Conservation (phyloP, 805 yeast genomes). For the Candida ficus region DNA sequence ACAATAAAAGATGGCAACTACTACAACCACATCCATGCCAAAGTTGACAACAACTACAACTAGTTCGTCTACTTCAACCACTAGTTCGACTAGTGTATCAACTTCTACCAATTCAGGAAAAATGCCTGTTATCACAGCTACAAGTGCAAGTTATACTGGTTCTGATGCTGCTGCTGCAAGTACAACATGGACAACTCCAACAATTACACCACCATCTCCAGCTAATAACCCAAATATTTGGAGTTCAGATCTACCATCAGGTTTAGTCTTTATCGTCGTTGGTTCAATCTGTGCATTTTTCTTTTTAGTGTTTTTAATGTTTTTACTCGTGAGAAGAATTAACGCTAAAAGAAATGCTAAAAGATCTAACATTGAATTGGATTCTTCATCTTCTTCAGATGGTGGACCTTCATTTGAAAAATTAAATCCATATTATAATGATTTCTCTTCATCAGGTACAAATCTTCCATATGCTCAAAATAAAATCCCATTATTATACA, state of each 20-base stretch:
- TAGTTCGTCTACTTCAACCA: not conserved
- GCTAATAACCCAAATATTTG: slow-evolving; percentile 60
- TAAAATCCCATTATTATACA: slow-evolving; percentile 19
- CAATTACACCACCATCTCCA: slow-evolving; percentile 48
- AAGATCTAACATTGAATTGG: slow-evolving; percentile 29
- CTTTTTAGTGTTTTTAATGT: slow-evolving; percentile 42
- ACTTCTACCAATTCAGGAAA: too few relatives aligned
- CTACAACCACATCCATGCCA: not conserved
- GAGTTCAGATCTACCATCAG: slow-evolving; percentile 49
- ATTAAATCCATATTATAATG: slow-evolving; percentile 10
- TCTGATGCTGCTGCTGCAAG: too few relatives aligned
- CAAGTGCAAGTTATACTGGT: too few relatives aligned
- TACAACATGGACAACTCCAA: slow-evolving; percentile 25
- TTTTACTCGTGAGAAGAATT: slow-evolving; percentile 46
- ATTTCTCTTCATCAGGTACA: slow-evolving; percentile 2
- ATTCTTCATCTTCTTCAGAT: slow-evolving; percentile 16
- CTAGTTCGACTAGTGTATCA: not conserved
- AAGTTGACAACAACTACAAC: not conserved
- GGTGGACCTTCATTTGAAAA: slow-evolving; percentile 13
- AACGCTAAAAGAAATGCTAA: slow-evolving; percentile 49
- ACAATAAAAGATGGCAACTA: too few relatives aligned
- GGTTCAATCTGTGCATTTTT: slow-evolving; percentile 65
- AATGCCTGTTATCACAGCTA: too few relatives aligned
- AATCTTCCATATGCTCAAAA: slow-evolving; percentile 5
- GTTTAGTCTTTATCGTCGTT: slow-evolving; percentile 80